Percentiles rank a stretch among this genome's conserved stretches.
phyloP scores from a whole-genome alignment of 1,139 yeast species.

The Suhomyces atakaporum region DNA sequence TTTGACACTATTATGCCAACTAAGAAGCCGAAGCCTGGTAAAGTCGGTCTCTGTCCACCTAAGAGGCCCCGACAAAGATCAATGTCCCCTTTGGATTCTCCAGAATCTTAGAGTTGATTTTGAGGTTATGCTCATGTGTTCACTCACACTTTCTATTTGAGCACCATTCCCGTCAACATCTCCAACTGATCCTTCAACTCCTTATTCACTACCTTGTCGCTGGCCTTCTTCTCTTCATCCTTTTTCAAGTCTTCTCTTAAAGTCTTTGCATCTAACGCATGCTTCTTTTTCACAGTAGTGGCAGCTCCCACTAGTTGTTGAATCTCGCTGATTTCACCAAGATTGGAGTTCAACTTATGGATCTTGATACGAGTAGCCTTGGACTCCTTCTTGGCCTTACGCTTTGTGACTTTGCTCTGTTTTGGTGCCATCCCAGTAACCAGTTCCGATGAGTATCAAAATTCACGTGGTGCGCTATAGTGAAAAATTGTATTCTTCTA shows the following conservation, averaged over 20 bases:
- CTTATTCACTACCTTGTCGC: constrained; percentile 47
- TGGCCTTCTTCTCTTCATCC: constrained; percentile 38
- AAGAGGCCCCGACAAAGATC: no score
- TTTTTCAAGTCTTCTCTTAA: constrained; percentile 45
- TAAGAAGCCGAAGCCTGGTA: no score
- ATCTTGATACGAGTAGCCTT: constrained; percentile 44
- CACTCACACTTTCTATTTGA: no score
- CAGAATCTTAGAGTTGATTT: no score
- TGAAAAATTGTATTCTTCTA: constrained; percentile 9
- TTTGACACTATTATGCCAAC: no score
- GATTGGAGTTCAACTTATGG: constrained; percentile 43
- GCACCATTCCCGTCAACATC: constrained; percentile 52
- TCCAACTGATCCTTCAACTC: constrained; percentile 62
- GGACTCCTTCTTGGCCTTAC: constrained; percentile 21
- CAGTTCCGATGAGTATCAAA: not conserved
- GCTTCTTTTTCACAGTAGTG: constrained; percentile 19
- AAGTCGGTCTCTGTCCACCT: no score
- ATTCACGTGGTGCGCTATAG: constrained; percentile 7
- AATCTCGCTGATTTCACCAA: constrained; percentile 40
- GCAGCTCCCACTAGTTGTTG: constrained; percentile 23
- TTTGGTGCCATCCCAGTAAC: constrained; percentile 5
- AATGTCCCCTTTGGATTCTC: no score
- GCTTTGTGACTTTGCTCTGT: constrained; percentile 3
- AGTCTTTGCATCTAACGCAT: constrained; percentile 35
- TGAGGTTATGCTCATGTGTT: no score